Conservation (phyloP, 225 moss, liverwort and hornwort species). For the Antitrichia curtipendula region DNA sequence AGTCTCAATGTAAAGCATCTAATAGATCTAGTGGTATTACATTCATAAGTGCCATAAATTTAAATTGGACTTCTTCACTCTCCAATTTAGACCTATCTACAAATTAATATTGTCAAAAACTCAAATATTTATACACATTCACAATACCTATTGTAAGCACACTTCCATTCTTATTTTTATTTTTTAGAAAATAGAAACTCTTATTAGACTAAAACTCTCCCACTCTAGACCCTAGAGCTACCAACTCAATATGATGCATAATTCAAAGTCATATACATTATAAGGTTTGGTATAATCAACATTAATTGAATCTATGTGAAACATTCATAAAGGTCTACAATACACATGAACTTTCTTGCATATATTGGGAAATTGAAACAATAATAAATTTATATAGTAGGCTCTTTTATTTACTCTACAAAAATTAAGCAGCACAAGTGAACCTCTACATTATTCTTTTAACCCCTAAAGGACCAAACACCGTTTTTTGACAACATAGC, state of each 20-base stretch:
- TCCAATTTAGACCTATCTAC: not conserved
- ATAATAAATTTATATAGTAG: not conserved
- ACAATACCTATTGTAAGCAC: accelerated
- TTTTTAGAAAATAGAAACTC: not conserved
- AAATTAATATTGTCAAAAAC: not conserved
- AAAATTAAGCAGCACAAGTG: no score
- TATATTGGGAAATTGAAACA: not conserved
- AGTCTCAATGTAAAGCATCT: not conserved
- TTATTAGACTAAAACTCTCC: not conserved
- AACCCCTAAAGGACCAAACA: no score
- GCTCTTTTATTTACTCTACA: not conserved
- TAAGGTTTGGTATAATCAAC: not conserved
- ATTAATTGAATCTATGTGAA: not conserved
- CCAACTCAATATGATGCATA: not conserved
- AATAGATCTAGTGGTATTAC: no score
- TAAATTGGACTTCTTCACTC: not conserved
- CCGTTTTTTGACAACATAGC: no score
- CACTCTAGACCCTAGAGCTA: not conserved
- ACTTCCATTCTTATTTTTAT: not conserved
- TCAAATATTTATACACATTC: not conserved
- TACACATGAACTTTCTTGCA: not conserved
- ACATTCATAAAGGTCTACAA: no score
- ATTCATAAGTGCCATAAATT: not conserved
- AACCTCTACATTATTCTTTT: accelerated
- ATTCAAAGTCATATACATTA: not conserved